A percentile compares a stretch with the other conserved stretches of the same genome.
These are phyloP conservation scores for Cichorium intybus DNA, from an alignment of 140 eudicot genomes.

Conservation along the genomic window DNA sequence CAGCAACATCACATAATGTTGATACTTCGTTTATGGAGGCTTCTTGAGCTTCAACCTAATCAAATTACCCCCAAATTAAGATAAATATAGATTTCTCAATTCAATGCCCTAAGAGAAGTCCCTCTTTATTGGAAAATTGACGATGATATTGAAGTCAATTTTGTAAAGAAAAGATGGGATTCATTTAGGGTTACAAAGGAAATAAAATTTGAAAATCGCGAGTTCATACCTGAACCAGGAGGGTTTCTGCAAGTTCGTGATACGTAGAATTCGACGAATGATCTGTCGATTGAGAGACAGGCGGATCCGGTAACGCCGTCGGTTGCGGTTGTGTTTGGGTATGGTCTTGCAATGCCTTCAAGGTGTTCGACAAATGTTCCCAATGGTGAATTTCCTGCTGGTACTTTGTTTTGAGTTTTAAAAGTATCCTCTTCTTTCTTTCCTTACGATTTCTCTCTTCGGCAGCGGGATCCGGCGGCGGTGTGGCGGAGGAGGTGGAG, in stretches of 20 bases:
- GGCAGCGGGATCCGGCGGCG: conserved; percentile 44
- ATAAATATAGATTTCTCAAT: background rate
- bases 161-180: background rate
- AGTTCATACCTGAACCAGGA: conserved; percentile 38
- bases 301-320: background rate
- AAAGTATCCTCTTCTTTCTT: conserved; percentile 43
- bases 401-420: conserved; percentile 49
- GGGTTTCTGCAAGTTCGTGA: conserved; percentile 31
- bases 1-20: conserved; percentile 58
- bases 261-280: conserved; percentile 16
- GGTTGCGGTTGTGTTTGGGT: conserved; percentile 12
- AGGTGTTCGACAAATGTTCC: conserved; percentile 70
- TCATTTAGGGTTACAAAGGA: conserved; percentile 4
- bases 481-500: conserved; percentile 21
- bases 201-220: background rate
- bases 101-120: background rate
- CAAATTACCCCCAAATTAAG: conserved; percentile 9
- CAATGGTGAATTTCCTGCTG: conserved; percentile 48
- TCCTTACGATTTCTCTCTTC: conserved; percentile 39
- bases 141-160: background rate
- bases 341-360: conserved; percentile 39
- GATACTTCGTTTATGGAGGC: conserved; percentile 40
- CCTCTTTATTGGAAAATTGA: background rate
- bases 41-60: conserved; percentile 67
- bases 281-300: background rate